These are phyloP conservation scores for Trichoderma harzianum DNA, from an alignment of 2,329 filamentous ascomycete genomes.

Conservation along the genomic window DNA sequence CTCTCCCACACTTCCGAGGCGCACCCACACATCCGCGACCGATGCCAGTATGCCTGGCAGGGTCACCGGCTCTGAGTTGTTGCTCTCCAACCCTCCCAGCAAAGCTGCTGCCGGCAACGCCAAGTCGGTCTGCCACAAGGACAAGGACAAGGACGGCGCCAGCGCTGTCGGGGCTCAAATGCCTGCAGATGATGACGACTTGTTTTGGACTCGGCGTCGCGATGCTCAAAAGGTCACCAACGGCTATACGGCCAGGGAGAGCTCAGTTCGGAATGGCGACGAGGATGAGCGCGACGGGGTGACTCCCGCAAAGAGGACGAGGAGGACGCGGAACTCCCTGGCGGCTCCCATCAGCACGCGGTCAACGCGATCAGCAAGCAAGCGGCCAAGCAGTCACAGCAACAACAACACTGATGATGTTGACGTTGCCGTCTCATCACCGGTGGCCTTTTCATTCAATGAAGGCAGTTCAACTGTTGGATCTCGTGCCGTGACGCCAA, in stretches of 20 bases:
- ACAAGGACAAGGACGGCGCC: slow-evolving; percentile 25
- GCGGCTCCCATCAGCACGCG: slow-evolving; percentile 37
- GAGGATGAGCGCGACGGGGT: slow-evolving; percentile 27
- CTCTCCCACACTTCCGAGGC: slow-evolving; percentile 31
- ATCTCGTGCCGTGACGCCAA: slow-evolving; percentile 61
- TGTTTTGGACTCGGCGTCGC: slow-evolving; percentile 35
- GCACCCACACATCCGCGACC: slow-evolving; percentile 27
- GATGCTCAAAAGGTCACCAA: slow-evolving; percentile 41
- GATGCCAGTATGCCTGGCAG: slow-evolving; percentile 42
- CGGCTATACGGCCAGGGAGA: slow-evolving; percentile 34
- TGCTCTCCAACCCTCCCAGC: slow-evolving; percentile 22
- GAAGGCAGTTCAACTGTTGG: slow-evolving; percentile 45
- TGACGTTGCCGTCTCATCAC: slow-evolving; percentile 49
- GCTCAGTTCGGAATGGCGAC: slow-evolving; percentile 35
- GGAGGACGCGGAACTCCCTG: slow-evolving; percentile 37
- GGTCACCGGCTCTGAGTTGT: slow-evolving; percentile 33
- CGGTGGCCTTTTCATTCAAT: slow-evolving; percentile 48
- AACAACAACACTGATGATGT: slow-evolving; percentile 46
- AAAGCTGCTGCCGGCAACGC: slow-evolving; percentile 23
- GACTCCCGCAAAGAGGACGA: slow-evolving; percentile 34
- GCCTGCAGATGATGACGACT: slow-evolving; percentile 30
- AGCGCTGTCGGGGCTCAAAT: slow-evolving; percentile 27
- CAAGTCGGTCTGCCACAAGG: slow-evolving; percentile 25
- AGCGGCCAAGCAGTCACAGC: slow-evolving; percentile 40
- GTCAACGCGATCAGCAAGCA: slow-evolving; percentile 49